Conservation (phyloP, 345 rosid genomes). For the Cochlearia excelsa region DNA sequence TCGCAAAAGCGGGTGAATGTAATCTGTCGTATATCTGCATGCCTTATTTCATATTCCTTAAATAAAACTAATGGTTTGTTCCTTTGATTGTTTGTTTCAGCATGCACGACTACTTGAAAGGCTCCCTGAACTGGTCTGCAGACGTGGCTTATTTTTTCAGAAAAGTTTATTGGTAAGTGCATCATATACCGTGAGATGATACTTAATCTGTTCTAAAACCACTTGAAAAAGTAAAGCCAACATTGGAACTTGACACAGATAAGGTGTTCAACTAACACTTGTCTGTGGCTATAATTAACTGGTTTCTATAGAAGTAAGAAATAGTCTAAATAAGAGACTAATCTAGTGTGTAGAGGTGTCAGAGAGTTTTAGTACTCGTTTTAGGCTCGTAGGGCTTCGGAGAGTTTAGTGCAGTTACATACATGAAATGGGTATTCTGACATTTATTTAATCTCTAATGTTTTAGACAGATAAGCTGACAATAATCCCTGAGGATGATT, state of each 20-base stretch:
- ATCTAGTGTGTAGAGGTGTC: slow-evolving; percentile 4
- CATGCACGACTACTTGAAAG: slow-evolving; percentile 75
- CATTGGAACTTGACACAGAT: slow-evolving; percentile 9
- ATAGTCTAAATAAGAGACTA: slow-evolving; percentile 10
- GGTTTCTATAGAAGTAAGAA: slow-evolving; percentile 22
- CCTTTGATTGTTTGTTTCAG: slow-evolving; percentile 42
- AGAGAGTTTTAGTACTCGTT: slow-evolving; percentile 19
- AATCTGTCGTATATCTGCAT: slow-evolving; percentile 15
- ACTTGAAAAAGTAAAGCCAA: slow-evolving; percentile 15
- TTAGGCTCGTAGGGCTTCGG: slow-evolving; percentile 1
- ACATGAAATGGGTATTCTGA: slow-evolving; percentile 17
- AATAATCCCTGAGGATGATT: slow-evolving; percentile 76
- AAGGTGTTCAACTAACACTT: slow-evolving; percentile 15
- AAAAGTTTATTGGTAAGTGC: slow-evolving; percentile 69
- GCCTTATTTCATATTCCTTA: not conserved
- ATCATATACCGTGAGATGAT: slow-evolving; percentile 5
- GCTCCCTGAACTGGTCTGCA: slow-evolving; percentile 72
- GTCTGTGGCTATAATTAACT: slow-evolving; percentile 16
- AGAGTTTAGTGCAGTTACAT: slow-evolving; percentile 19
- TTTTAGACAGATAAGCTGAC: slow-evolving; percentile 79
- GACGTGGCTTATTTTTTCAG: slow-evolving; percentile 68
- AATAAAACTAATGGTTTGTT: slow-evolving; percentile 24
- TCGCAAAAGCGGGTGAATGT: not conserved
- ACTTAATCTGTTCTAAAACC: slow-evolving; percentile 8
- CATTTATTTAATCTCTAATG: slow-evolving; percentile 13